A percentile compares a stretch with the other conserved stretches of the same genome.
phyloP scores from a whole-genome alignment of 2,329 filamentous ascomycete species.

The Calcarisporium arbuscula region DNA sequence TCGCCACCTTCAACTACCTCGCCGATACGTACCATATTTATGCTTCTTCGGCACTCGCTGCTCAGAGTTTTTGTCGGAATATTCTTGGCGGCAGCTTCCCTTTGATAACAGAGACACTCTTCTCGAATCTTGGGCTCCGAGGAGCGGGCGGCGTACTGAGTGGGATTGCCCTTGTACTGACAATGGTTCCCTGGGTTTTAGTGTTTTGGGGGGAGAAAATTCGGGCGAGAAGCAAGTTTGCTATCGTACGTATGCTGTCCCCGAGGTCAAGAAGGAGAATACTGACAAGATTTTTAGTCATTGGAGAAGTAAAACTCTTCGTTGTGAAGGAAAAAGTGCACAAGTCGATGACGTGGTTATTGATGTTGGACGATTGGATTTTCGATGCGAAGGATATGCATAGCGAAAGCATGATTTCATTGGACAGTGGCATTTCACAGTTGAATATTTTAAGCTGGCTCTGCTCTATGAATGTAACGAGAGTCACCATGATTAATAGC shows the following conservation, averaged over 20 bases:
- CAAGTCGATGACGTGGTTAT: too few relatives aligned
- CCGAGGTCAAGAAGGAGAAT: too few relatives aligned
- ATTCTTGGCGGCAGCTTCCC: slow-evolving; percentile 77
- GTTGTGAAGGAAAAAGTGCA: too few relatives aligned
- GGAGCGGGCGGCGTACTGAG: slow-evolving; percentile 71
- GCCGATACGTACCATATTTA: slow-evolving; percentile 83
- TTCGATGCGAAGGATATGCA: too few relatives aligned
- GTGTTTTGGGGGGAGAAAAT: slow-evolving; percentile 74
- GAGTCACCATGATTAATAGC: too few relatives aligned
- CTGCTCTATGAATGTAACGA: too few relatives aligned
- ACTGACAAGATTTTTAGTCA: too few relatives aligned
- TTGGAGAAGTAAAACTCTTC: too few relatives aligned
- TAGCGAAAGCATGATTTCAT: too few relatives aligned
- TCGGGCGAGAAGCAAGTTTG: slow-evolving; percentile 69
- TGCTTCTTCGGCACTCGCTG: slow-evolving; percentile 77
- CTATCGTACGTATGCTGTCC: slow-evolving; percentile 54
- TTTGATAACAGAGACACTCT: slow-evolving; percentile 68
- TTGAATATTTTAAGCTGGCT: too few relatives aligned
- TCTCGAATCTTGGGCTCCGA: slow-evolving; percentile 62
- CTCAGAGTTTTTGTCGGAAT: slow-evolving; percentile 82
- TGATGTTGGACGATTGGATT: too few relatives aligned
- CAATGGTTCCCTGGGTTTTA: slow-evolving; percentile 80
- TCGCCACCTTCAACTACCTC: slow-evolving; percentile 88
- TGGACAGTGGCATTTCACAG: too few relatives aligned
- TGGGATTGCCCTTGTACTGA: slow-evolving; percentile 61